These are phyloP conservation scores for Cucurbita moschata DNA, from an alignment of 306 rosid species.

Conservation along the genomic window DNA sequence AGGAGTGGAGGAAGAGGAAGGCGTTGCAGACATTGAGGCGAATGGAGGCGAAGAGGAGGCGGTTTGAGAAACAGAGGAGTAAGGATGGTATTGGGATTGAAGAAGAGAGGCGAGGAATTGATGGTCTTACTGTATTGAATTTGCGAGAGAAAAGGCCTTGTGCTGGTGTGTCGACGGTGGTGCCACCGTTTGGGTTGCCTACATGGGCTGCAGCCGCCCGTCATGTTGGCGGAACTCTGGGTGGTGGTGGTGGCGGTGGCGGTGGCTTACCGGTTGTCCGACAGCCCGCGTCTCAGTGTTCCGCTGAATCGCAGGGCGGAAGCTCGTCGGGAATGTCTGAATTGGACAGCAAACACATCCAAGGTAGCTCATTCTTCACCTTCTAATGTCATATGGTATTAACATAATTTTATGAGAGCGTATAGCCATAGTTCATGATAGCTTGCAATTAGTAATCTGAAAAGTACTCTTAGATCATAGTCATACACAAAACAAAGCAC, in stretches of 20 bases:
- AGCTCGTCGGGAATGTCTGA: conserved; percentile 77
- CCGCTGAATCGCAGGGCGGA: conserved; percentile 64
- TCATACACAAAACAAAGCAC: neutral
- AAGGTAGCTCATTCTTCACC: conserved; percentile 27
- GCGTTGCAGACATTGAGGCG: conserved; percentile 74
- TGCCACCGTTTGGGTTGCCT: conserved; percentile 20
- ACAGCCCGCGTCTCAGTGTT: conserved; percentile 50
- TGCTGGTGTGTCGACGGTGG: conserved; percentile 1
- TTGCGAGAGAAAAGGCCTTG: conserved; percentile 9
- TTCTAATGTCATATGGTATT: neutral
- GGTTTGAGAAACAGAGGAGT: conserved; percentile 75
- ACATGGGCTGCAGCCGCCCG: conserved; percentile 25
- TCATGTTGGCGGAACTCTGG: conserved; percentile 21
- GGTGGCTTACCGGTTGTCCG: conserved; percentile 28
- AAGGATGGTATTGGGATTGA: conserved; percentile 34
- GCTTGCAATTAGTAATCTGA: neutral
- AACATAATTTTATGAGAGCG: neutral
- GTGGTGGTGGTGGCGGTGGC: neutral
- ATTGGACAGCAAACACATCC: conserved; percentile 52
- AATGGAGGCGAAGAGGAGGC: conserved; percentile 74
- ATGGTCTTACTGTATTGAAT: conserved; percentile 18
- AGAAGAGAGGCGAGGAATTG: conserved; percentile 26
- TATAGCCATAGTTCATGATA: neutral
- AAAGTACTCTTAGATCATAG: neutral
- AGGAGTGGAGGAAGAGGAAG: conserved; percentile 93